Conservation (phyloP, 2,329 filamentous ascomycete species). For the Periconia sp. region DNA sequence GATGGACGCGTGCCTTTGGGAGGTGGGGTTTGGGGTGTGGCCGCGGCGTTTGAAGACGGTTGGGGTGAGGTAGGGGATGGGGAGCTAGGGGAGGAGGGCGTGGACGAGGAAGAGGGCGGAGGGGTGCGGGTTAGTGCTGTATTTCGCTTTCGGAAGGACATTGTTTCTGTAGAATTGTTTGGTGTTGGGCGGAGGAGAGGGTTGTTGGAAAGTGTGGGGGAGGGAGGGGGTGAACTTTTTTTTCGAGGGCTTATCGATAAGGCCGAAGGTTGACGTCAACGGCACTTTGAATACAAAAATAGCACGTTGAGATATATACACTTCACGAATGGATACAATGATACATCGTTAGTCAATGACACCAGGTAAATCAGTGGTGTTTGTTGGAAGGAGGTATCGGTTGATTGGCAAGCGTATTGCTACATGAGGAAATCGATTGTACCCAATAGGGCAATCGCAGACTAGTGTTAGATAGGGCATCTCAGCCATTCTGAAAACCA, state of each 20-base stretch:
- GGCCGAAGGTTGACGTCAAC: not conserved
- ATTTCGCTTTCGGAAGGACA: slow-evolving; percentile 72
- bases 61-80: slow-evolving; percentile 2
- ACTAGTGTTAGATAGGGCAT: no score
- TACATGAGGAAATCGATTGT: no score
- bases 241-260: not conserved
- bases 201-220: not conserved
- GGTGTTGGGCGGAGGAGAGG: not conserved
- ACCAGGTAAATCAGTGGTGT: no score
- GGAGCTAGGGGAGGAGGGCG: slow-evolving; percentile 12
- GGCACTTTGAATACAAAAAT: no score
- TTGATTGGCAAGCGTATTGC: no score
- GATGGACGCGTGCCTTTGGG: slow-evolving; percentile 71
- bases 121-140: slow-evolving; percentile 53
- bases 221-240: not conserved
- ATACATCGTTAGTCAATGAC: no score
- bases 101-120: slow-evolving; percentile 9
- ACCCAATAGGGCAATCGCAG: no score
- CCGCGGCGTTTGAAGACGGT: not conserved
- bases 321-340: no score
- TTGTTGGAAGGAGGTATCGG: no score
- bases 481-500: no score
- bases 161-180: slow-evolving; percentile 31
- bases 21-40: slow-evolving; percentile 10
- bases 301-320: no score